These are phyloP conservation scores for Saccharomycopsis lassenensis DNA, from an alignment of 805 yeast genomes.

Conservation along the genomic window DNA sequence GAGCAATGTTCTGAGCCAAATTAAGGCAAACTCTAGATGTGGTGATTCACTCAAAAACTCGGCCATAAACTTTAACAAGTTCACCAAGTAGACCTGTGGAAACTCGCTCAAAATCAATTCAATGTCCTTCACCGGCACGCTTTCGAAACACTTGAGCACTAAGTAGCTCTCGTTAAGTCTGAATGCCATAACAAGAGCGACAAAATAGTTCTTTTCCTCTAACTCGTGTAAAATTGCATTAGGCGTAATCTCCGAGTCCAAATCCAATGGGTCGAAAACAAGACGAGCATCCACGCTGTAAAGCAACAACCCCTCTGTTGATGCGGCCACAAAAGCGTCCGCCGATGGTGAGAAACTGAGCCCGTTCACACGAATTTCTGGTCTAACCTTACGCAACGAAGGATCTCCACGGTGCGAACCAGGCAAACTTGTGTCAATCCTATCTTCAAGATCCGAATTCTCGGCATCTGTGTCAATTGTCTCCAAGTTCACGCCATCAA, in stretches of 20 bases:
- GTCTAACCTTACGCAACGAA: slow-evolving; percentile 61
- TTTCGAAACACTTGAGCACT: slow-evolving; percentile 62
- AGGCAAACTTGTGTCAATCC: slow-evolving; percentile 66
- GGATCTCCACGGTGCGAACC: slow-evolving; percentile 78
- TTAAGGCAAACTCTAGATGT: slow-evolving; percentile 73
- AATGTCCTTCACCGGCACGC: slow-evolving; percentile 61
- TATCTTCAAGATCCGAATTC: slow-evolving; percentile 72
- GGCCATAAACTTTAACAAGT: slow-evolving; percentile 60
- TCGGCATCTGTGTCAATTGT: slow-evolving; percentile 81
- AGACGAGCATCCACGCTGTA: slow-evolving; percentile 68
- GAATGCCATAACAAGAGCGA: slow-evolving; percentile 86
- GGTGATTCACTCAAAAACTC: slow-evolving; percentile 55
- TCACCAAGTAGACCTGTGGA: slow-evolving; percentile 67
- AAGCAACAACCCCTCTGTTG: slow-evolving; percentile 85
- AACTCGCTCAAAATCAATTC: slow-evolving; percentile 53
- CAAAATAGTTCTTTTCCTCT: slow-evolving; percentile 45
- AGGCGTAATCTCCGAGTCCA: slow-evolving; percentile 88
- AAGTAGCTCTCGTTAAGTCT: slow-evolving; percentile 75
- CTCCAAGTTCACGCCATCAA: slow-evolving; percentile 60
- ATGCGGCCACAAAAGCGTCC: slow-evolving; percentile 83
- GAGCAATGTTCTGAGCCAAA: slow-evolving; percentile 69
- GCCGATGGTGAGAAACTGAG: slow-evolving; percentile 85
- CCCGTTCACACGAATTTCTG: slow-evolving; percentile 73
- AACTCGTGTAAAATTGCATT: slow-evolving; percentile 55
- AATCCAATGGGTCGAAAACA: slow-evolving; percentile 87